Conservation (phyloP, 768 basidiomycete genomes). For the Amanita molliuscula region DNA sequence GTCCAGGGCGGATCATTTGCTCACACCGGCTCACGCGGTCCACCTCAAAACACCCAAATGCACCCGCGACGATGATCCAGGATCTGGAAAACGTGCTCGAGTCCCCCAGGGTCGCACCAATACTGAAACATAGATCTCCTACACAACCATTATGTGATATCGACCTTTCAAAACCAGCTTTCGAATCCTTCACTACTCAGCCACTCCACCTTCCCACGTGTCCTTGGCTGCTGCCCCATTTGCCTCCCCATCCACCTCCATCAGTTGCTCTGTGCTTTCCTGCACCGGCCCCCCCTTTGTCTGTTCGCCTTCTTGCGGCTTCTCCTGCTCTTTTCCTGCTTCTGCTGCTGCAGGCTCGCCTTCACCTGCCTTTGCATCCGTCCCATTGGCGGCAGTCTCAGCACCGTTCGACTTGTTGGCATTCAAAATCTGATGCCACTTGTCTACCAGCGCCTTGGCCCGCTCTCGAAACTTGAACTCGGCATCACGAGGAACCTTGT, state of each 20-base stretch:
- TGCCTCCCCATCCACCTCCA: too few relatives aligned
- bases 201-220: too few relatives aligned
- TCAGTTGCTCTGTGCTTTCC: too few relatives aligned
- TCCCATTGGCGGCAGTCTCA: constrained; percentile 5
- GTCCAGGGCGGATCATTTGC: background rate
- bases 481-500: constrained; percentile 54
- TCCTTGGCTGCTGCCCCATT: background rate
- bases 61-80: too few relatives aligned
- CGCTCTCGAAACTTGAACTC: constrained; percentile 61
- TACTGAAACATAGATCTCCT: background rate
- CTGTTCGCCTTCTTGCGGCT: too few relatives aligned
- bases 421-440: constrained; percentile 52
- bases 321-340: too few relatives aligned
- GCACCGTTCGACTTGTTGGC: constrained; percentile 20
- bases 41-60: background rate
- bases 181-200: too few relatives aligned
- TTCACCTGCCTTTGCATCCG: background rate
- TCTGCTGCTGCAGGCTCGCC: background rate
- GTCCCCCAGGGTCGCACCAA: background rate
- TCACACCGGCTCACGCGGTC: background rate
- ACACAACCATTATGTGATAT: too few relatives aligned
- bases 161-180: too few relatives aligned
- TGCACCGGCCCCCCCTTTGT: too few relatives aligned
- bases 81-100: background rate
- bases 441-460: constrained; percentile 57